Percentiles rank a stretch among this genome's conserved stretches.
These are phyloP conservation scores for Obelidium mucronatum DNA, from an alignment of 192 early-diverging fungal species.

Conservation along the genomic window DNA sequence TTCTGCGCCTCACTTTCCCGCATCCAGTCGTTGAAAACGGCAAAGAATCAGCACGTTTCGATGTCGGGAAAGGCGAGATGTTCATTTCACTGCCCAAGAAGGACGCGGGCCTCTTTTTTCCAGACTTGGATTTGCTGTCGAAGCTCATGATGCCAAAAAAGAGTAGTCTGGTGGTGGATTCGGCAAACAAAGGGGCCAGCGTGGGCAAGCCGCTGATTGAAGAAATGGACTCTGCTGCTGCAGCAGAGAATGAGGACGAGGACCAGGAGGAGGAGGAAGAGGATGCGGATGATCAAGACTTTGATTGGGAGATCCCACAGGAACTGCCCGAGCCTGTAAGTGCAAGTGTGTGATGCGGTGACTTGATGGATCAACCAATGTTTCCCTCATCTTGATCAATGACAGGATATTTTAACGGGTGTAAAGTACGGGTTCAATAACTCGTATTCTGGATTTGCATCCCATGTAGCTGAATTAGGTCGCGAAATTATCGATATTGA, in stretches of 20 bases:
- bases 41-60: conserved; percentile 76
- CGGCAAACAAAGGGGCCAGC: conserved; percentile 69
- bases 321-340: conserved; percentile 56
- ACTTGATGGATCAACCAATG: background rate
- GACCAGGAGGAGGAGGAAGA: conserved; percentile 49
- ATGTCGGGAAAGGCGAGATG: conserved; percentile 79
- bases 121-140: conserved; percentile 87
- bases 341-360: background rate
- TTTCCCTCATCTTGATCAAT: background rate
- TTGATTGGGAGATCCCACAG: conserved; percentile 91
- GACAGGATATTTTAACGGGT: conserved; percentile 44
- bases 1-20: conserved; percentile 85
- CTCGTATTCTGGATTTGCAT: conserved; percentile 78
- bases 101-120: conserved; percentile 78
- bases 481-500: conserved; percentile 59
- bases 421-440: conserved; percentile 92
- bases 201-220: conserved; percentile 33
- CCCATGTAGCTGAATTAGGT: conserved; percentile 62
- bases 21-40: conserved; percentile 87
- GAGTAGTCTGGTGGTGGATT: background rate
- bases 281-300: conserved; percentile 56
- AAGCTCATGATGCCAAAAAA: conserved; percentile 65
- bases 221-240: conserved; percentile 28
- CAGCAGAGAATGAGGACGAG: no score
- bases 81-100: conserved; percentile 81